phyloP scores from a whole-genome alignment of 2,329 filamentous ascomycete genomes.

The Colletotrichum gigasporum region DNA sequence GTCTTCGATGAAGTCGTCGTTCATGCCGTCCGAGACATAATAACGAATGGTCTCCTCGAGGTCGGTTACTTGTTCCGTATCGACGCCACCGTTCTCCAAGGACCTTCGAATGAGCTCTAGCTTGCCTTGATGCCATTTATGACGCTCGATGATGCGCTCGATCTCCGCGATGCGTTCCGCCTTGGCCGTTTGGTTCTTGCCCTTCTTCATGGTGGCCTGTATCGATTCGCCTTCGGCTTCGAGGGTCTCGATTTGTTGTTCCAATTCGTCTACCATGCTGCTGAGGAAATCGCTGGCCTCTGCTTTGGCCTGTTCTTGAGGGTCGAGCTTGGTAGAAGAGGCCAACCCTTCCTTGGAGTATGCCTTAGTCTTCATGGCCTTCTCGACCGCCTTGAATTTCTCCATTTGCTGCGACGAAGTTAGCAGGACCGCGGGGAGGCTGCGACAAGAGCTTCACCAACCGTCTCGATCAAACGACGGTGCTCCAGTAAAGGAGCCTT shows the following conservation, averaged over 20 bases:
- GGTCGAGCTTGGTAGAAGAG: conserved; percentile 90
- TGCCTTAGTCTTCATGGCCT: conserved; percentile 99
- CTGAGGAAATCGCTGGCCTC: conserved; percentile 89
- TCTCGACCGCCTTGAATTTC: conserved; percentile 99
- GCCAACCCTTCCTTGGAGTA: conserved; percentile 98
- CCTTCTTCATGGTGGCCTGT: conserved; percentile 92
- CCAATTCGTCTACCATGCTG: conserved; percentile 89
- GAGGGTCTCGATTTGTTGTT: conserved; percentile 90
- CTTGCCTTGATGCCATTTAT: conserved; percentile 96
- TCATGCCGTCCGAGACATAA: conserved; percentile 91
- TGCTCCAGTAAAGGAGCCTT: conserved; percentile 95
- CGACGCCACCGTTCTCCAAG: conserved; percentile 91
- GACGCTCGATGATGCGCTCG: conserved; percentile 83
- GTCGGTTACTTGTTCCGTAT: conserved; percentile 85
- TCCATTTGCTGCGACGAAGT: conserved; percentile 84
- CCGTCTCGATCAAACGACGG: conserved; percentile 96
- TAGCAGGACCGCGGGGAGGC: conserved; percentile 28
- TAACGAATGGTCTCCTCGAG: conserved; percentile 94
- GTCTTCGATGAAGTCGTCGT: conserved; percentile 91
- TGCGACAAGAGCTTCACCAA: conserved; percentile 56
- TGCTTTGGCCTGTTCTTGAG: conserved; percentile 95
- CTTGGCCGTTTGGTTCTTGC: conserved; percentile 86
- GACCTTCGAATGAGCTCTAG: conserved; percentile 90
- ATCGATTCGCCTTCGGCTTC: conserved; percentile 91
- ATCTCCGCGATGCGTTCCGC: conserved; percentile 90